phyloP scores from a whole-genome alignment of 345 rosid species.

The Psidium guajava region DNA sequence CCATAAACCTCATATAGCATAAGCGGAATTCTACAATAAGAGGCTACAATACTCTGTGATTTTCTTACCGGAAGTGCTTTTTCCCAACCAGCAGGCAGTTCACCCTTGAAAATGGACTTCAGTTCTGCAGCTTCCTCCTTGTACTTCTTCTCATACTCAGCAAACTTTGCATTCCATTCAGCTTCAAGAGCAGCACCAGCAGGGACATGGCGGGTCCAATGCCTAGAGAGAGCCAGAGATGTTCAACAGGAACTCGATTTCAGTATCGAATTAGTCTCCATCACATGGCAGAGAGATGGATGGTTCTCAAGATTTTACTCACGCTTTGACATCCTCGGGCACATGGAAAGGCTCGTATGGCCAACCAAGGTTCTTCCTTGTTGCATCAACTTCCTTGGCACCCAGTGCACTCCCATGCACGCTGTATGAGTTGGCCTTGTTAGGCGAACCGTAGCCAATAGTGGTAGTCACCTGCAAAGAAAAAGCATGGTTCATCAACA shows the following conservation, averaged over 20 bases:
- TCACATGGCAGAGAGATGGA: neutral
- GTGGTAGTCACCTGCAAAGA: conserved; percentile 67
- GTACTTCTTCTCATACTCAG: conserved; percentile 85
- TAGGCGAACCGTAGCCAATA: conserved; percentile 96
- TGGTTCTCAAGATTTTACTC: neutral
- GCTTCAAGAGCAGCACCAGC: conserved; percentile 68
- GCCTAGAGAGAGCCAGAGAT: conserved; percentile 29
- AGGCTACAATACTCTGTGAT: neutral
- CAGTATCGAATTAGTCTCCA: neutral
- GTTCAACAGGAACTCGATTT: neutral
- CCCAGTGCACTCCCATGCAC: conserved; percentile 98
- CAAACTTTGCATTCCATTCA: conserved; percentile 82
- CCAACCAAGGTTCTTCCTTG: conserved; percentile 97
- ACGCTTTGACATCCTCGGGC: conserved; percentile 89
- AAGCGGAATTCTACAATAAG: neutral
- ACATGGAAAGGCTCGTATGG: conserved; percentile 92
- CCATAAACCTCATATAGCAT: neutral
- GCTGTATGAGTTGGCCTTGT: conserved; percentile 89
- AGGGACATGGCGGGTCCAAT: conserved; percentile 85
- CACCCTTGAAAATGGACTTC: conserved; percentile 67
- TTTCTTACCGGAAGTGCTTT: conserved; percentile 77
- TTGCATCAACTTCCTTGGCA: conserved; percentile 98
- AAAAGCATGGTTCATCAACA: neutral
- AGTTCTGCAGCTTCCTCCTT: conserved; percentile 86
- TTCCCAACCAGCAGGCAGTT: conserved; percentile 87